Evolutionary conservation across 441 rosid species (phyloP).

Genomic region (Lepidium campestre): DNA sequence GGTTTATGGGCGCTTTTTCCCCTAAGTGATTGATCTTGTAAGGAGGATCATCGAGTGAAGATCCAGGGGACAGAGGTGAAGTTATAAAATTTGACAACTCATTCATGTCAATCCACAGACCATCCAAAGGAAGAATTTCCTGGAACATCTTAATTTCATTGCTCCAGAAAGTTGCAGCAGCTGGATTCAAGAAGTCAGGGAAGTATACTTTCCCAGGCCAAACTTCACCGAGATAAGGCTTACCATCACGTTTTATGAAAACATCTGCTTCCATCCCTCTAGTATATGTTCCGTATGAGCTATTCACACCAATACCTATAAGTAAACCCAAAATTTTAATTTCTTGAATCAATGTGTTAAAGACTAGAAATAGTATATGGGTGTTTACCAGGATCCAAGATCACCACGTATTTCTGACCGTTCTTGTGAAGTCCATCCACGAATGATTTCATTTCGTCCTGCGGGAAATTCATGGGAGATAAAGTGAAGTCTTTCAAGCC

Average conservation of each 20-base stretch:
- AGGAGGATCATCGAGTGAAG: constrained; percentile 63
- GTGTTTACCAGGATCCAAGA: constrained; percentile 66
- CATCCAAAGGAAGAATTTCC: constrained; percentile 48
- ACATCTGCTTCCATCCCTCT: constrained; percentile 62
- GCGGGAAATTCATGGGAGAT: constrained; percentile 60
- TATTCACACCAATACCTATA: constrained; percentile 51
- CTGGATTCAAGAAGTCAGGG: constrained; percentile 67
- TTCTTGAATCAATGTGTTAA: not conserved
- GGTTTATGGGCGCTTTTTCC: constrained; percentile 25
- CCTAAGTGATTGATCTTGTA: constrained; percentile 64
- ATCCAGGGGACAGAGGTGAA: constrained; percentile 35
- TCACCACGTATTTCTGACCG: constrained; percentile 60
- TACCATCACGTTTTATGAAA: constrained; percentile 52
- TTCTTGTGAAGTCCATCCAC: constrained; percentile 45
- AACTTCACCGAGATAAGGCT: constrained; percentile 55
- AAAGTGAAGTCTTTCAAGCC: constrained; percentile 66
- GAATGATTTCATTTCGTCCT: constrained; percentile 39
- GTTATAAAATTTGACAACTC: constrained; percentile 68
- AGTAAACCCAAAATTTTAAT: not conserved
- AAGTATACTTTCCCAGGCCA: constrained; percentile 74
- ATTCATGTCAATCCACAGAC: constrained; percentile 85
- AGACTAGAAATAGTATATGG: not conserved
- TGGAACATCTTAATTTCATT: constrained; percentile 53
- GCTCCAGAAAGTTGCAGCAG: constrained; percentile 41
- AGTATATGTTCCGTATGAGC: constrained; percentile 38